Conservation (phyloP, 768 basidiomycete genomes). For the Boletus vinaceobasis region DNA sequence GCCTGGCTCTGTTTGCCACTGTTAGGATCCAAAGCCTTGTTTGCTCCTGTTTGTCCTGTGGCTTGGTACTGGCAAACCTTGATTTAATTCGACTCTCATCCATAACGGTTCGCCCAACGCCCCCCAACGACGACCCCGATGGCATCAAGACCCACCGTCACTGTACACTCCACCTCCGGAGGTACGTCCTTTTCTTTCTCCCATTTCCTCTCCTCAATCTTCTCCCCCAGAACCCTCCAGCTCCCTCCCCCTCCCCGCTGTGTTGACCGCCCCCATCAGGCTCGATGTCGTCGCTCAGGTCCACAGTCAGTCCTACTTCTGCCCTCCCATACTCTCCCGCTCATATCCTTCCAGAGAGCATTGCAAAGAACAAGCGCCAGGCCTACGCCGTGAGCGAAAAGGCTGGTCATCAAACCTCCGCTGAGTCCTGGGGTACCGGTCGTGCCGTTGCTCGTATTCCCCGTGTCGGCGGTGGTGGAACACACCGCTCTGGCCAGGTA, state of each 20-base stretch:
- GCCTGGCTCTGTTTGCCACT: conserved; percentile 29
- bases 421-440: conserved; percentile 99
- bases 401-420: conserved; percentile 98
- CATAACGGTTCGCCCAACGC: background rate
- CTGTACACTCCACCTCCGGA: conserved; percentile 71
- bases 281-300: conserved; percentile 98
- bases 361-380: conserved; percentile 97
- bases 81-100: background rate
- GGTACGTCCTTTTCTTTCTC: background rate
- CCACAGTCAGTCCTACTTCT: conserved; percentile 79
- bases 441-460: conserved; percentile 99
- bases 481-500: conserved; percentile 96
- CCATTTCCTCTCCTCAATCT: background rate
- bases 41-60: conserved; percentile 21
- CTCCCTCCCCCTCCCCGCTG: conserved; percentile 91
- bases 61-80: conserved; percentile 33
- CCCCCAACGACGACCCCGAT: conserved; percentile 42
- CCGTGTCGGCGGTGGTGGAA: conserved; percentile 98
- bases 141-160: conserved; percentile 92
- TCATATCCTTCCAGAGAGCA: conserved; percentile 63
- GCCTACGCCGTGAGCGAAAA: conserved; percentile 95
- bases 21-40: conserved; percentile 20
- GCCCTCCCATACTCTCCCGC: background rate
- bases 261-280: conserved; percentile 96
- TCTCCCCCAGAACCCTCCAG: conserved; percentile 66